Evolutionary conservation across 2,329 filamentous ascomycete species (phyloP), one percentile per base, ranked within the genome.

Genomic region (Aurifilum marmelostoma): DNA sequence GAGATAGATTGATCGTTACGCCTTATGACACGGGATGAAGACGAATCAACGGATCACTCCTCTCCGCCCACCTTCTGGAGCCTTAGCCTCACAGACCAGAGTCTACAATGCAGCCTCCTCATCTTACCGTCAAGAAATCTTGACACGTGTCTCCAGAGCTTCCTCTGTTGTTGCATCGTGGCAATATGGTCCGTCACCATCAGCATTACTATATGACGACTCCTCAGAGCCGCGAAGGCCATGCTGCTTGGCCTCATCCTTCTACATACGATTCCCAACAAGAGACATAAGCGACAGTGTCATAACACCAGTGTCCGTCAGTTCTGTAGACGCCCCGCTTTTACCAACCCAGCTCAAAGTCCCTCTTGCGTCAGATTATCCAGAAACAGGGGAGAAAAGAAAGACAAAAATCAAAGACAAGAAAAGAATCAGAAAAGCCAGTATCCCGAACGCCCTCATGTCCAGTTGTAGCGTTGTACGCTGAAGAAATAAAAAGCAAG

Each of bases 391-490:
- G n/a, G n/a, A n/a, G n/a, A n/a, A n/a, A n/a, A n/a, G n/a, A n/a
- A n/a, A 6, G 18, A 43, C 4, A 18, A 41, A 4, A 18, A 43
- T n/a, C n/a, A 18, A 14, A 16, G 16, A 14, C n/a, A n/a, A n/a
- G n/a, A 47, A 47, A 6, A n/a, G n/a, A n/a, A 3, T 2, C n/a
- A 39, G 9, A 39, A 39, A 59, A 37, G 32, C n/a, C 18, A 24
- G 9, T 24, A n/a, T 47, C 56, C 29, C 32, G 16, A 59, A 59
- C 56, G 32, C 56, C 43, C 29, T 9, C 56, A 37, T 4, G 32
- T 14, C 56, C 32, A 24, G 11, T 3, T 59, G 18, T 78, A 88
- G 18, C 16, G 32, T 37, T 9, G 56, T 21, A 37, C 8, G 52
- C 52, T 56, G 5, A 16, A 32, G 6, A 16, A n/a, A 21, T 21